These are phyloP conservation scores for Diutina siamensis DNA, from an alignment of 1,139 yeast genomes.

Conservation along the genomic window DNA sequence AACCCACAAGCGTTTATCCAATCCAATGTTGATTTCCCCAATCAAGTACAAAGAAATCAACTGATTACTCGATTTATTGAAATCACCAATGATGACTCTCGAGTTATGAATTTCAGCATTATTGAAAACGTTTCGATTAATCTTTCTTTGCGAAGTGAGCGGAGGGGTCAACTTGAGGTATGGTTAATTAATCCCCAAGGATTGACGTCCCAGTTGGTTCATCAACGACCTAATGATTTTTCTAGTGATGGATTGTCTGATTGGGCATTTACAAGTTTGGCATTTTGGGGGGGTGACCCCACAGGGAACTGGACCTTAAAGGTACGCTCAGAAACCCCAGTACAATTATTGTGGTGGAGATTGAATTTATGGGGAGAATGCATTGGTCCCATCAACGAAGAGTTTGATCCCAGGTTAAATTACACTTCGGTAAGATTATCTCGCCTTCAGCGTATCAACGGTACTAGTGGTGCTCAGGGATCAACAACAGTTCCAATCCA, in stretches of 20 bases:
- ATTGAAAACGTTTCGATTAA: constrained; percentile 82
- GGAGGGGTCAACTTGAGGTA: constrained; percentile 43
- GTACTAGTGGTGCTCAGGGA: neutral
- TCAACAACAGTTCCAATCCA: neutral
- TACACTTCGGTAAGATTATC: neutral
- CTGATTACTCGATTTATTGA: constrained; percentile 20
- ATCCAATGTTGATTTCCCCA: constrained; percentile 28
- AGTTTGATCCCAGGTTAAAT: neutral
- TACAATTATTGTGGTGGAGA: neutral
- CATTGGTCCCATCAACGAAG: neutral
- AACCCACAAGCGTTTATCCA: constrained; percentile 86
- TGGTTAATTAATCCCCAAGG: neutral
- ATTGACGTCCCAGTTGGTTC: neutral
- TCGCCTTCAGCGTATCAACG: neutral
- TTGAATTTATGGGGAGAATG: neutral
- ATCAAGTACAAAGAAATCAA: constrained; percentile 7
- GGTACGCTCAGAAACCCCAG: neutral
- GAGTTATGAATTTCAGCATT: constrained; percentile 48
- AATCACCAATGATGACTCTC: constrained; percentile 39
- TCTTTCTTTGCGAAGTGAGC: constrained; percentile 52
- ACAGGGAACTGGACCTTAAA: neutral
- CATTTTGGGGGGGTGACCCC: neutral
- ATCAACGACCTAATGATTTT: neutral
- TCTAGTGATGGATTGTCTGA: neutral
- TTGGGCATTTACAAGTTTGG: neutral